Evolutionary conservation across 1,284 basidiomycete species (phyloP).

Genomic region (Ustilago hordei): DNA sequence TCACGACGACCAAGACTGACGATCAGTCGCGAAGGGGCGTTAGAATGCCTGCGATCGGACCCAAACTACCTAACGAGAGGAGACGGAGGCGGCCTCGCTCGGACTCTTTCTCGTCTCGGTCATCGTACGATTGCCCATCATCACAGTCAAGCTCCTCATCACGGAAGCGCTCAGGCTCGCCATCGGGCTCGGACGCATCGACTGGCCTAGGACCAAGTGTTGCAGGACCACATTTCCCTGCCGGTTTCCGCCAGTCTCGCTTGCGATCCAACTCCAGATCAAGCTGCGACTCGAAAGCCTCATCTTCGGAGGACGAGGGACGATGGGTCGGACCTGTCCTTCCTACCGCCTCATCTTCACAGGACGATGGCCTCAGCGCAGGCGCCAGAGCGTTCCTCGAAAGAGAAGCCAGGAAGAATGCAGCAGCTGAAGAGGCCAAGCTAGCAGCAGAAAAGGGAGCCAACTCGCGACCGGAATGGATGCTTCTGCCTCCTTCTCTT

Average conservation of each 20-base stretch:
- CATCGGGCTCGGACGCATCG: constrained; percentile 2
- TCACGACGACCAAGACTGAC: not conserved
- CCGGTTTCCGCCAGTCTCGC: constrained; percentile 24
- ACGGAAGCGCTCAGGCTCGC: constrained; percentile 11
- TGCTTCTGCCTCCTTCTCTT: constrained; percentile 49
- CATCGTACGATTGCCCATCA: constrained; percentile 16
- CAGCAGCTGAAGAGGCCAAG: constrained; percentile 31
- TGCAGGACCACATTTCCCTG: constrained; percentile 36
- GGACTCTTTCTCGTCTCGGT: constrained; percentile 14
- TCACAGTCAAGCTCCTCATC: constrained; percentile 1
- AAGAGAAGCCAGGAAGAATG: constrained; percentile 39
- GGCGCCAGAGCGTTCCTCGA: constrained; percentile 42
- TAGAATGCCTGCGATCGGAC: constrained; percentile 19
- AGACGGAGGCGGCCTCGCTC: constrained; percentile 19
- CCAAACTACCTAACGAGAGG: constrained; percentile 4
- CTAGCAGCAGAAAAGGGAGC: constrained; percentile 34
- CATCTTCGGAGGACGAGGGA: constrained; percentile 18
- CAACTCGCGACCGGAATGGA: constrained; percentile 53
- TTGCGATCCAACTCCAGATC: constrained; percentile 26
- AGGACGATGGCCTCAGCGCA: constrained; percentile 14
- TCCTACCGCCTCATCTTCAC: not conserved
- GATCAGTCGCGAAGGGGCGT: not conserved
- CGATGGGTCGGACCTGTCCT: constrained; percentile 33
- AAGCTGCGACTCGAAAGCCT: not conserved
- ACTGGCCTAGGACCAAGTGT: constrained; percentile 3